A percentile compares a stretch with the other conserved stretches of the same genome.
phyloP scores from a whole-genome alignment of 176 grass and related monocot genomes.

The Pontederia paniculata region DNA sequence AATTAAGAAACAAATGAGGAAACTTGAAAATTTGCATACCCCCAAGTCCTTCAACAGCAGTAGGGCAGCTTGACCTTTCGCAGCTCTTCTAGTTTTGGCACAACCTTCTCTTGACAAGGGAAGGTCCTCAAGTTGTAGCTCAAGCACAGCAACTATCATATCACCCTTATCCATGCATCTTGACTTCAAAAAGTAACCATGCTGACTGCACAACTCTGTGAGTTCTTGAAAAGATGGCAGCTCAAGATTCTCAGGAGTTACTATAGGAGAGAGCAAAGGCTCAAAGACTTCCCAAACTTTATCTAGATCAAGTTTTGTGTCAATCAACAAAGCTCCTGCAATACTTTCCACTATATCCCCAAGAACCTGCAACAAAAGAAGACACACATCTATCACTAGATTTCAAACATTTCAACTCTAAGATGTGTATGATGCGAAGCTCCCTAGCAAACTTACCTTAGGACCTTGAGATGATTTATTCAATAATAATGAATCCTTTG shows the following conservation, averaged over 20 bases:
- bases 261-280: slow-evolving; percentile 73
- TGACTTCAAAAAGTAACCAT: slow-evolving; percentile 52
- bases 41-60: slow-evolving; percentile 69
- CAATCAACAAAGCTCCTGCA: slow-evolving; percentile 68
- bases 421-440: no score
- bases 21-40: slow-evolving; percentile 19
- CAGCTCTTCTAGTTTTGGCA: slow-evolving; percentile 52
- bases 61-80: slow-evolving; percentile 72
- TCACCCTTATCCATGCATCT: slow-evolving; percentile 47
- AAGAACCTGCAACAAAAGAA: slow-evolving; percentile 46
- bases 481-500: slow-evolving; percentile 26
- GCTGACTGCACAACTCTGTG: slow-evolving; percentile 46
- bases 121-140: slow-evolving; percentile 59
- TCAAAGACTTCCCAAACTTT: slow-evolving; percentile 60
- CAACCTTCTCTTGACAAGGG: slow-evolving; percentile 43
- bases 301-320: slow-evolving; percentile 67
- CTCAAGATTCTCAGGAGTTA: slow-evolving; percentile 79
- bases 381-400: background rate
- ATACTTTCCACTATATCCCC: slow-evolving; percentile 96
- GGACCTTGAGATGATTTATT: slow-evolving; percentile 38
- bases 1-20: background rate
- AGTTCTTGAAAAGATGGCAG: slow-evolving; percentile 69
- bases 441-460: slow-evolving; percentile 41
- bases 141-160: slow-evolving; percentile 37
- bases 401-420: no score